Conservation (phyloP, 805 yeast species). For the Yamadazyma philogaea region DNA sequence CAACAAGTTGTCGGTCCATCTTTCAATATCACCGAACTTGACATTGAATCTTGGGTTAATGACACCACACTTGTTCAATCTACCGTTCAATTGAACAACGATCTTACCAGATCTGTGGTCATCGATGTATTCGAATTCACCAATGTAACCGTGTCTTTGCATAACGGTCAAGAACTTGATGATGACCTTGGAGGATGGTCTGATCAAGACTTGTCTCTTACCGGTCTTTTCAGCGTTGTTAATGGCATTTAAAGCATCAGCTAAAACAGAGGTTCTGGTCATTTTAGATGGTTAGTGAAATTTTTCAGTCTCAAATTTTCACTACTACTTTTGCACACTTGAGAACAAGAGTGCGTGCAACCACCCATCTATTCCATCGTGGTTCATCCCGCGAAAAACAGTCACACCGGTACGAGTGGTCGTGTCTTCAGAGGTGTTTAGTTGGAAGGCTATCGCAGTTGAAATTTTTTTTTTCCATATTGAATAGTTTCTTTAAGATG, state of each 20-base stretch:
- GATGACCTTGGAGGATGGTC: conserved; percentile 98
- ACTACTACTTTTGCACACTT: not conserved
- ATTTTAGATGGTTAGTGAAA: conserved; percentile 39
- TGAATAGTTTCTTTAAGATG: conserved; percentile 9
- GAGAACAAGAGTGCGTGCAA: not conserved
- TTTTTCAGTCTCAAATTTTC: conserved; percentile 4
- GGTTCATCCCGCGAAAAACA: conserved; percentile 3
- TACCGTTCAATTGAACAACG: conserved; percentile 94
- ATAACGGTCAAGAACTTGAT: conserved; percentile 94
- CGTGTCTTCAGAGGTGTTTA: not conserved
- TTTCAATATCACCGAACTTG: conserved; percentile 91
- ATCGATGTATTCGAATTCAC: conserved; percentile 96
- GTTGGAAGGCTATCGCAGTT: not conserved
- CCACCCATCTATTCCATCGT: not conserved
- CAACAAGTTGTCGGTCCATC: conserved; percentile 96
- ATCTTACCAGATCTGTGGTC: conserved; percentile 99
- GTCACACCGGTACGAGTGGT: conserved; percentile 3
- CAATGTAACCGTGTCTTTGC: conserved; percentile 99
- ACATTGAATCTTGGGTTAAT: conserved; percentile 98
- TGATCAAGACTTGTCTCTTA: conserved; percentile 96
- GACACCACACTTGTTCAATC: conserved; percentile 98
- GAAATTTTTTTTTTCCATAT: conserved; percentile 7
- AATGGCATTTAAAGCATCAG: conserved; percentile 97
- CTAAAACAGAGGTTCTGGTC: conserved; percentile 98
- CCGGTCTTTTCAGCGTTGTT: conserved; percentile 99